Conservation (phyloP, 441 rosid genomes). For the Pelargonium cotyledonis region DNA sequence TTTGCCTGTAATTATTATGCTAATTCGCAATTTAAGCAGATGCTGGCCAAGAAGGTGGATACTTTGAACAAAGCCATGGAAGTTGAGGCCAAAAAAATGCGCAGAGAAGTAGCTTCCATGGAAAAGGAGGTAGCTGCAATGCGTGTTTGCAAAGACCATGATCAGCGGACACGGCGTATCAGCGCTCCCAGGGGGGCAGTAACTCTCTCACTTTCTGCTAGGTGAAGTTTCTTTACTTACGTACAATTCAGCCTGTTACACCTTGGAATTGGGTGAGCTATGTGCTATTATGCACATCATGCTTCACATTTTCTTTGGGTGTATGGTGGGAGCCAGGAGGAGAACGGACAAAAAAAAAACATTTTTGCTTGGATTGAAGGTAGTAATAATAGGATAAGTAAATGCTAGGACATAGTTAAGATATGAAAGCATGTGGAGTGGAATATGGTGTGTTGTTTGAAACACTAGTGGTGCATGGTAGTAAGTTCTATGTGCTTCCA, state of each 20-base stretch:
- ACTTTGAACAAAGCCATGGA: constrained; percentile 48
- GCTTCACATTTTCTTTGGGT: neutral
- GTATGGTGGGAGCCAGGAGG: too few species aligned
- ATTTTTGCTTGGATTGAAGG: neutral
- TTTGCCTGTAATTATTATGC: constrained; percentile 7
- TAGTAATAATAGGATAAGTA: neutral
- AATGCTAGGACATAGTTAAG: neutral
- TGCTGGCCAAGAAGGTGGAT: constrained; percentile 54
- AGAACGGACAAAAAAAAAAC: neutral
- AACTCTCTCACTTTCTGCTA: constrained; percentile 25
- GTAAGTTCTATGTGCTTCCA: too few species aligned
- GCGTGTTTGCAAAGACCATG: constrained; percentile 35
- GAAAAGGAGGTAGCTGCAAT: constrained; percentile 48
- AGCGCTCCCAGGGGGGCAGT: constrained; percentile 27
- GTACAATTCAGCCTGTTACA: neutral
- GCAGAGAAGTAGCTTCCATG: constrained; percentile 47
- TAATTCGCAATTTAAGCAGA: constrained; percentile 23
- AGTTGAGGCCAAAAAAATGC: constrained; percentile 43
- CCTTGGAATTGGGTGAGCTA: neutral
- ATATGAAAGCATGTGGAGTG: too few species aligned
- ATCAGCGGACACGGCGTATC: constrained; percentile 20
- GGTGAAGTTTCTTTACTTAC: constrained; percentile 17
- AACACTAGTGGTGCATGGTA: too few species aligned
- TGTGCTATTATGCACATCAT: neutral
- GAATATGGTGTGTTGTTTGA: too few species aligned